Conservation (phyloP, 176 grass and related monocot species). For the Stipa capillata region DNA sequence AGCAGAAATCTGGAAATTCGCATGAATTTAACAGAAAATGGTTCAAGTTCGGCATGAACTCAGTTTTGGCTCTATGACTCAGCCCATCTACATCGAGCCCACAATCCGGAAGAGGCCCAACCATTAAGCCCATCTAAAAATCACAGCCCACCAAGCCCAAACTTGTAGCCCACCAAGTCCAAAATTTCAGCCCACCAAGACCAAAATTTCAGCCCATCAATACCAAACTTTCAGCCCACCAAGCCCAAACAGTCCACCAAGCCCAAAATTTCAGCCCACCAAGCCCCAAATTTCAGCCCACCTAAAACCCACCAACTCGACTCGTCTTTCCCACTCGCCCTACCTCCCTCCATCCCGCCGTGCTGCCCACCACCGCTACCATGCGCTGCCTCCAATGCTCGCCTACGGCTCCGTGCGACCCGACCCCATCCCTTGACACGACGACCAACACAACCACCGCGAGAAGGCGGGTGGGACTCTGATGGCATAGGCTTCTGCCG, state of each 20-base stretch:
- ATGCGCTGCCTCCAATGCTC: background rate
- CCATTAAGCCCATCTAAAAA: no score
- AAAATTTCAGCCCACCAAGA: background rate
- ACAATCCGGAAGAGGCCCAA: no score
- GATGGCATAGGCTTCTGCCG: slow-evolving; percentile 26
- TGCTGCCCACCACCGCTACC: background rate
- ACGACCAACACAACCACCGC: background rate
- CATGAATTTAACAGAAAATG: no score
- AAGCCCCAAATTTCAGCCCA: background rate
- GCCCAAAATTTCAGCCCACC: background rate
- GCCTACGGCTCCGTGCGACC: background rate
- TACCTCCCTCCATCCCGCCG: background rate
- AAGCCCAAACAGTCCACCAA: no score
- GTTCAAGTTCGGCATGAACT: no score
- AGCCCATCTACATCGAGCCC: no score
- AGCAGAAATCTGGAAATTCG: no score
- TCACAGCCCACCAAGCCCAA: no score
- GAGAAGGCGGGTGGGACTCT: background rate
- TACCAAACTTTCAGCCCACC: no score
- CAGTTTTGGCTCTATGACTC: no score
- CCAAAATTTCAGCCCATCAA: background rate
- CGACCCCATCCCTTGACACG: background rate
- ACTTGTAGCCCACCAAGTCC: no score
- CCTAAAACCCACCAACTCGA: background rate
- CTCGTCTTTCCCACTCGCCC: background rate